Conservation (phyloP, 306 rosid species). For the Pyrus bretschneideri region DNA sequence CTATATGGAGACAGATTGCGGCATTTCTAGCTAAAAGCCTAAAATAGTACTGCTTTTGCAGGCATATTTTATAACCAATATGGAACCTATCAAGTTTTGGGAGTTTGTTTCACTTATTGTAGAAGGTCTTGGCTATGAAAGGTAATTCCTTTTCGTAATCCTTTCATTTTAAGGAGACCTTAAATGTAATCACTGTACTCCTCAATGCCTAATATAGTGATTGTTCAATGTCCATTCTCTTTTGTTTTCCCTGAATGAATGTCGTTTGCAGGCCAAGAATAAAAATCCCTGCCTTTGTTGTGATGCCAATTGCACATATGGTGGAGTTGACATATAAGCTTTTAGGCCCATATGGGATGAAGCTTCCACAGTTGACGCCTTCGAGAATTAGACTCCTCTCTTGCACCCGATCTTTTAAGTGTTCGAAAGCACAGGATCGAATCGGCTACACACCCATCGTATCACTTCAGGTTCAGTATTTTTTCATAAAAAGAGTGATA, state of each 20-base stretch:
- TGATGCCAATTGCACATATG: slow-evolving; percentile 88
- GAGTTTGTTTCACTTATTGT: slow-evolving; percentile 74
- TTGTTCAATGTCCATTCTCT: neutral
- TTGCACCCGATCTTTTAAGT: slow-evolving; percentile 77
- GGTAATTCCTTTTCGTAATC: slow-evolving; percentile 33
- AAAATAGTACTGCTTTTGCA: slow-evolving; percentile 32
- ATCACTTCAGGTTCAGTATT: slow-evolving; percentile 60
- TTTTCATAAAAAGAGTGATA: slow-evolving; percentile 10
- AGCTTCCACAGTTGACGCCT: slow-evolving; percentile 93
- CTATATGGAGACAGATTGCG: neutral
- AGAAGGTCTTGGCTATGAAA: slow-evolving; percentile 87
- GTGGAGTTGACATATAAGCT: slow-evolving; percentile 73
- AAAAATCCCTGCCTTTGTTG: slow-evolving; percentile 65
- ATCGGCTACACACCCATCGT: slow-evolving; percentile 73
- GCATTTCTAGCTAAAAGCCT: slow-evolving; percentile 21
- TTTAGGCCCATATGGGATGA: slow-evolving; percentile 93
- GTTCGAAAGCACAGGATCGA: slow-evolving; percentile 80
- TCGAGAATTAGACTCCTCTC: slow-evolving; percentile 86
- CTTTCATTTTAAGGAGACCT: neutral
- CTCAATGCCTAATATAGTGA: neutral
- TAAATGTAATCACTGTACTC: neutral
- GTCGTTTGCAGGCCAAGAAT: slow-evolving; percentile 76
- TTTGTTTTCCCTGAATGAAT: slow-evolving; percentile 21
- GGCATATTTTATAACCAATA: slow-evolving; percentile 95
- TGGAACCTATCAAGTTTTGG: slow-evolving; percentile 93